Percentiles rank a stretch among this genome's conserved stretches.
These are phyloP conservation scores for Pichia sp. DNA, from an alignment of 1,139 yeast species.

Conservation along the genomic window DNA sequence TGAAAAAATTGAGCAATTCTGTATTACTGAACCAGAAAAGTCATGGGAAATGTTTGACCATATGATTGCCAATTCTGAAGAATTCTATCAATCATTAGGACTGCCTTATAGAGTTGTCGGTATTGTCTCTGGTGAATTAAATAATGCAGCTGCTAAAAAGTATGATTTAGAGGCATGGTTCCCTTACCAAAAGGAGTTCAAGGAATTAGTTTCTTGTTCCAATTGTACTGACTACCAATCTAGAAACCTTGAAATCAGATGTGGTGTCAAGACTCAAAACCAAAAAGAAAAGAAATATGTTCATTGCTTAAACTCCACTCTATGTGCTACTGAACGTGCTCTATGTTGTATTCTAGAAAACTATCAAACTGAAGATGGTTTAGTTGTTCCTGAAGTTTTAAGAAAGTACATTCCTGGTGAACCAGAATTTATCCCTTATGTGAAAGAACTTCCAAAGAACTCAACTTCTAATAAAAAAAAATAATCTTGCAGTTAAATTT, in stretches of 20 bases:
- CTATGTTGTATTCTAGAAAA: constrained; percentile 94
- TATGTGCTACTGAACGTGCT: constrained; percentile 97
- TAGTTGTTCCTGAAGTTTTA: constrained; percentile 87
- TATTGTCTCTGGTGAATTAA: constrained; percentile 96
- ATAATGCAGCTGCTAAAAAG: constrained; percentile 98
- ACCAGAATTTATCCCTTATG: constrained; percentile 90
- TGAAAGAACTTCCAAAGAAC: constrained; percentile 89
- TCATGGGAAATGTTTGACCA: constrained; percentile 96
- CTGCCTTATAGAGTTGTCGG: constrained; percentile 96
- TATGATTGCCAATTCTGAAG: constrained; percentile 89
- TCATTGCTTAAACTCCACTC: constrained; percentile 94
- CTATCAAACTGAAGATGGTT: constrained; percentile 95
- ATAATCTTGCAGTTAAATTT: neutral
- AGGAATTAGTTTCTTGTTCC: constrained; percentile 96
- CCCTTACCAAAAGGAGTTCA: constrained; percentile 98
- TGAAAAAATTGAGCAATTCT: constrained; percentile 96
- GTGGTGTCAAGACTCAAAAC: constrained; percentile 94
- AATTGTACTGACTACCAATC: constrained; percentile 99
- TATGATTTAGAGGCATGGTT: constrained; percentile 99
- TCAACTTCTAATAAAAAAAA: constrained; percentile 75
- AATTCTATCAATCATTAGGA: constrained; percentile 84
- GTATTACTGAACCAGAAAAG: constrained; percentile 92
- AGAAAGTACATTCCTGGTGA: constrained; percentile 97
- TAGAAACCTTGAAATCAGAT: constrained; percentile 95
- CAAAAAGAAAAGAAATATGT: constrained; percentile 97